Evolutionary conservation across 1,284 basidiomycete genomes (phyloP).

Genomic region (Vanrija humicola): DNA sequence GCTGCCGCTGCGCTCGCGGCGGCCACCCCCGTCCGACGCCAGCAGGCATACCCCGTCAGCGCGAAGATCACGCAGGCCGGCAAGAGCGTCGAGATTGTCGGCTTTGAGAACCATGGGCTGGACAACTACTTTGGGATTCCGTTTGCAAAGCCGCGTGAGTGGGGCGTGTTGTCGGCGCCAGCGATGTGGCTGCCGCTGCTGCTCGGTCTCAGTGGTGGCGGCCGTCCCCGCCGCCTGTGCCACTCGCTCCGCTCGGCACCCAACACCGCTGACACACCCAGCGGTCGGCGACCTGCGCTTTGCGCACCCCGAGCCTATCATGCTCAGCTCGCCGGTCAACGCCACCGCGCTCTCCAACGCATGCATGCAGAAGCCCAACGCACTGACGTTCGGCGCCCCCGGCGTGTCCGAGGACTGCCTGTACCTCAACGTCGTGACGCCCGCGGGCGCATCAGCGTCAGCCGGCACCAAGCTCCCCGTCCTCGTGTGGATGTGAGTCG

Average conservation of each 20-base stretch:
- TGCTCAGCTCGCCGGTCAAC: conserved; percentile 27
- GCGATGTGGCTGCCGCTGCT: too few species aligned
- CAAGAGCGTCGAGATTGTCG: background rate
- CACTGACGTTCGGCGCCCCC: conserved; percentile 14
- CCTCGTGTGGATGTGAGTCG: conserved; percentile 23
- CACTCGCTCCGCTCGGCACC: too few species aligned
- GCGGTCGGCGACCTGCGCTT: conserved; percentile 43
- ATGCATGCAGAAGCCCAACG: conserved; percentile 30
- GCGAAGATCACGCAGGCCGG: background rate
- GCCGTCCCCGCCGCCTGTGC: too few species aligned
- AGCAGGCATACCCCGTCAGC: background rate
- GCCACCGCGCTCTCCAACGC: conserved; percentile 27
- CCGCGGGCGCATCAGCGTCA: conserved; percentile 16
- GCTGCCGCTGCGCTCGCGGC: too few species aligned
- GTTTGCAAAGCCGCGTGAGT: conserved; percentile 10
- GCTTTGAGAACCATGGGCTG: background rate
- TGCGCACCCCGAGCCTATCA: conserved; percentile 23
- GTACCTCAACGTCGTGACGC: conserved; percentile 45
- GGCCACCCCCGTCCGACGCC: too few species aligned
- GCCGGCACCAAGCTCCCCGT: conserved; percentile 38
- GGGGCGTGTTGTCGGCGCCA: too few species aligned
- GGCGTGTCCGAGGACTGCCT: conserved; percentile 48
- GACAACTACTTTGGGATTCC: conserved; percentile 11
- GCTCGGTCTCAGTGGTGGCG: too few species aligned
- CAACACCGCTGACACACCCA: background rate